These are phyloP conservation scores for Curvularia spicifera DNA, from an alignment of 2,329 filamentous ascomycete genomes.

Conservation along the genomic window DNA sequence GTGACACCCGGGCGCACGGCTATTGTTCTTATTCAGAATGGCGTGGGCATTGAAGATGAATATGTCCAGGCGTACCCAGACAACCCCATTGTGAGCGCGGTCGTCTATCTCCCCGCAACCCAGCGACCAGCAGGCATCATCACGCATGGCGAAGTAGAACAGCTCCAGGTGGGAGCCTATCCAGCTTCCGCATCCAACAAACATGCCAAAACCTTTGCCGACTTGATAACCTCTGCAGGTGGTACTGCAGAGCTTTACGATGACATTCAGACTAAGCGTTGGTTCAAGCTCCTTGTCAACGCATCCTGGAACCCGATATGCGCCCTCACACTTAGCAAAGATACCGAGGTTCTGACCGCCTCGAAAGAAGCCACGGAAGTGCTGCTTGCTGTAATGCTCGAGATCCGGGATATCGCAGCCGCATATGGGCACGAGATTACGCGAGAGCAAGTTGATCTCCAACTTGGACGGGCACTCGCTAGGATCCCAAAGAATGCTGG, in stretches of 20 bases:
- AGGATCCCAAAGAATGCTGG: conserved; percentile 48
- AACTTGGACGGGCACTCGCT: conserved; percentile 49
- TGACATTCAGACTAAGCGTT: conserved; percentile 64
- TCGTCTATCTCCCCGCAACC: conserved; percentile 61
- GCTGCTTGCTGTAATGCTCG: conserved; percentile 54
- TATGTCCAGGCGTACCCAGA: conserved; percentile 58
- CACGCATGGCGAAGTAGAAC: conserved; percentile 55
- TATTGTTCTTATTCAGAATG: conserved; percentile 68
- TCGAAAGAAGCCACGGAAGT: conserved; percentile 49
- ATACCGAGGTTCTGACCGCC: conserved; percentile 57
- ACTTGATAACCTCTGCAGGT: conserved; percentile 53
- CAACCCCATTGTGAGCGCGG: conserved; percentile 62
- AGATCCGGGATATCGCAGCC: conserved; percentile 53
- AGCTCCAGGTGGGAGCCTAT: conserved; percentile 59
- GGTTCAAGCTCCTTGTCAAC: conserved; percentile 68
- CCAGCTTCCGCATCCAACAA: conserved; percentile 42
- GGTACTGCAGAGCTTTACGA: conserved; percentile 58
- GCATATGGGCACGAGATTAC: conserved; percentile 51
- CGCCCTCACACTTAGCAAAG: conserved; percentile 61
- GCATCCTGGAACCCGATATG: conserved; percentile 67
- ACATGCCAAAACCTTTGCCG: conserved; percentile 45
- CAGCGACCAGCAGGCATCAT: conserved; percentile 59
- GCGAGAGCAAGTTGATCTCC: conserved; percentile 46
- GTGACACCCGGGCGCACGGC: conserved; percentile 54
- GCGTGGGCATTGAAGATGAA: conserved; percentile 65